These are phyloP conservation scores for Mucor irregularis DNA, from an alignment of 371 early-diverging fungal genomes.

Conservation along the genomic window DNA sequence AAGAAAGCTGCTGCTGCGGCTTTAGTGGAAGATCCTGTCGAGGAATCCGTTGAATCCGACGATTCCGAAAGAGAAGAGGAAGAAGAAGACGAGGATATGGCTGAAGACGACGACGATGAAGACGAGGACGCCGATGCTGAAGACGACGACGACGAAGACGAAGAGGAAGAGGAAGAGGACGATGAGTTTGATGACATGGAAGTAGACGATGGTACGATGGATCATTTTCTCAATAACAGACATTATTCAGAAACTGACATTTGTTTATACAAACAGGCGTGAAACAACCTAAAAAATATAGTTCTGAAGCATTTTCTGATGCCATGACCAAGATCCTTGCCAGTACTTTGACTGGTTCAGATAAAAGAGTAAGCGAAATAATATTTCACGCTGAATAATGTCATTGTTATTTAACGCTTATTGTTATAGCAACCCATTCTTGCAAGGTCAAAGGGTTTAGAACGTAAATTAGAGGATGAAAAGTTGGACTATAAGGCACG, in stretches of 20 bases:
- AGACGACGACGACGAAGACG: not conserved
- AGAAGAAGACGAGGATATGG: not conserved
- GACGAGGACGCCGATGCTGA: constrained; percentile 11
- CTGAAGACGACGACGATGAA: constrained; percentile 5
- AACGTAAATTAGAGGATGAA: constrained; percentile 73
- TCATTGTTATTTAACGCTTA: not conserved
- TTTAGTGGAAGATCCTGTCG: not conserved
- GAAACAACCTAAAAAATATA: constrained; percentile 47
- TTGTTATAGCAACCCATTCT: constrained; percentile 66
- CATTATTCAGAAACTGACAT: not conserved
- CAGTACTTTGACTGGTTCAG: constrained; percentile 51
- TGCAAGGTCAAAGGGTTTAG: constrained; percentile 70
- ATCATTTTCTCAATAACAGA: not conserved
- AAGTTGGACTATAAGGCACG: constrained; percentile 78
- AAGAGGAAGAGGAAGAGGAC: constrained; percentile 16
- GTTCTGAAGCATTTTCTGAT: constrained; percentile 54
- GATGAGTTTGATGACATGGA: constrained; percentile 21
- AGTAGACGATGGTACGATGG: constrained; percentile 10
- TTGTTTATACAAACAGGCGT: not conserved
- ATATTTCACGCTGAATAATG: not conserved
- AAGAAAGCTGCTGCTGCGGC: not conserved
- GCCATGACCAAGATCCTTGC: constrained; percentile 74
- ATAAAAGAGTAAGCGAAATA: constrained; percentile 34
- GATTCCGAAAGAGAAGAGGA: not conserved
- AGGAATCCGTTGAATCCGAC: constrained; percentile 4